Evolutionary conservation across 495 filamentous ascomycete genomes (phyloP).

Genomic region (Saxophila tyrrhenica): DNA sequence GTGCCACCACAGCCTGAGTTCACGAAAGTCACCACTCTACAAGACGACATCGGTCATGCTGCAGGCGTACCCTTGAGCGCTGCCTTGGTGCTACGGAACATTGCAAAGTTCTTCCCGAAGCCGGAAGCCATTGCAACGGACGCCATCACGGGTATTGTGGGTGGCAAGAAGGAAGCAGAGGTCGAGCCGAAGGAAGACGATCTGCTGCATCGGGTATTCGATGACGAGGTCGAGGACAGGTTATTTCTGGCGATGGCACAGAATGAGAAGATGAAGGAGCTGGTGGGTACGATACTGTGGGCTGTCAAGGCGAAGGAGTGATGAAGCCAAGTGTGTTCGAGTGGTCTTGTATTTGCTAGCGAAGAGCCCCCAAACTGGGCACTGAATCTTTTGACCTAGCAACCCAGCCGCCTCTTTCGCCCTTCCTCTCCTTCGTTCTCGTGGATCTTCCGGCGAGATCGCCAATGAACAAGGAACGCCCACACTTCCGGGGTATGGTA

Average conservation of each 20-base stretch:
- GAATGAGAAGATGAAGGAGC: background rate
- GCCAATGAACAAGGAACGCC: no score
- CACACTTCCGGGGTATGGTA: no score
- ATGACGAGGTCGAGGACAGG: constrained; percentile 12
- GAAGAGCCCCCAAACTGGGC: no score
- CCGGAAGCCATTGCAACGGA: background rate
- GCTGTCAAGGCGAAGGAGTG: background rate
- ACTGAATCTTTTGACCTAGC: no score
- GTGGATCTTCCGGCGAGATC: no score
- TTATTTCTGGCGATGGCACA: constrained; percentile 14
- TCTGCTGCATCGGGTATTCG: constrained; percentile 5
- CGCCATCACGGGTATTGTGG: background rate
- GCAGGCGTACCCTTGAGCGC: constrained; percentile 76
- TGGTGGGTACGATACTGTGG: constrained; percentile 6
- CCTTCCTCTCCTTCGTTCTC: no score
- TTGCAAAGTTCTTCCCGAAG: constrained; percentile 40
- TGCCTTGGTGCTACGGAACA: constrained; percentile 76
- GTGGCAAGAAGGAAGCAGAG: background rate
- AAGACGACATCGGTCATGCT: constrained; percentile 73
- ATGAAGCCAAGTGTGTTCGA: background rate
- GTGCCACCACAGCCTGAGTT: constrained; percentile 33
- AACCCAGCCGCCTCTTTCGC: no score
- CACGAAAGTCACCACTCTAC: constrained; percentile 51
- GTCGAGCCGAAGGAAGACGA: background rate
- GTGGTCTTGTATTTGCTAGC: background rate